A percentile compares a stretch with the other conserved stretches of the same genome.
These are phyloP conservation scores for Daldinia bambusicola DNA, from an alignment of 495 filamentous ascomycete species.

Conservation along the genomic window DNA sequence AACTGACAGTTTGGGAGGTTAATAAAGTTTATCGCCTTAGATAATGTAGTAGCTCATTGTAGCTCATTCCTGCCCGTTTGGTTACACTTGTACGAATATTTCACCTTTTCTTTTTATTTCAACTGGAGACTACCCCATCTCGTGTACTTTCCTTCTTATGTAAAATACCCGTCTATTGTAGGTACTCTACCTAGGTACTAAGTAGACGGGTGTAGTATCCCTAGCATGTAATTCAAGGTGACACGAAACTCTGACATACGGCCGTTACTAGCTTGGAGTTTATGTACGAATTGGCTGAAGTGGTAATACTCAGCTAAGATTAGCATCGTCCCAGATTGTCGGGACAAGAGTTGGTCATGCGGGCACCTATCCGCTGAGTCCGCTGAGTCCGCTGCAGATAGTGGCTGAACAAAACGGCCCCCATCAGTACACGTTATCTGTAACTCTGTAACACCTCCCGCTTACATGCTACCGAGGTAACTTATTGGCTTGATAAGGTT, in stretches of 20 bases:
- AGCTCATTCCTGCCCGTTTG: slow-evolving; percentile 16
- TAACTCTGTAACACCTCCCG: not conserved
- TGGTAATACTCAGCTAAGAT: slow-evolving; percentile 28
- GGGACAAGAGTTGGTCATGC: slow-evolving; percentile 31
- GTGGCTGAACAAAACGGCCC: slow-evolving; percentile 13
- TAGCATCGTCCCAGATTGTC: slow-evolving; percentile 25
- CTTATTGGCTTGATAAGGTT: too few relatives aligned
- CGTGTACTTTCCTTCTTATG: slow-evolving; percentile 18
- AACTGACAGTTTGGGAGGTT: not conserved
- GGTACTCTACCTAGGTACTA: not conserved
- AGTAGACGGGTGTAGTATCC: slow-evolving; percentile 5
- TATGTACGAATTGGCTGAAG: slow-evolving; percentile 10
- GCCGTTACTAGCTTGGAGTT: slow-evolving; percentile 29
- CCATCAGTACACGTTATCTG: not conserved
- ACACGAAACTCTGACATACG: slow-evolving; percentile 38
- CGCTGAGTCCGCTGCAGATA: slow-evolving; percentile 16
- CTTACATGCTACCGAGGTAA: too few relatives aligned
- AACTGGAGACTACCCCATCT: not conserved
- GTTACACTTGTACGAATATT: slow-evolving; percentile 13
- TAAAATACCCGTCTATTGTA: not conserved
- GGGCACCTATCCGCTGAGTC: slow-evolving; percentile 27
- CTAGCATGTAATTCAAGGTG: slow-evolving; percentile 24
- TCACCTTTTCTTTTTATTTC: slow-evolving; percentile 26
- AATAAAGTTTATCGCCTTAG: not conserved
- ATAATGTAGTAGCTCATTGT: not conserved